Percentiles rank a stretch among this genome's conserved stretches.
These are phyloP conservation scores for Gloeostereum incarnatum DNA, from an alignment of 768 basidiomycete genomes.

Conservation along the genomic window DNA sequence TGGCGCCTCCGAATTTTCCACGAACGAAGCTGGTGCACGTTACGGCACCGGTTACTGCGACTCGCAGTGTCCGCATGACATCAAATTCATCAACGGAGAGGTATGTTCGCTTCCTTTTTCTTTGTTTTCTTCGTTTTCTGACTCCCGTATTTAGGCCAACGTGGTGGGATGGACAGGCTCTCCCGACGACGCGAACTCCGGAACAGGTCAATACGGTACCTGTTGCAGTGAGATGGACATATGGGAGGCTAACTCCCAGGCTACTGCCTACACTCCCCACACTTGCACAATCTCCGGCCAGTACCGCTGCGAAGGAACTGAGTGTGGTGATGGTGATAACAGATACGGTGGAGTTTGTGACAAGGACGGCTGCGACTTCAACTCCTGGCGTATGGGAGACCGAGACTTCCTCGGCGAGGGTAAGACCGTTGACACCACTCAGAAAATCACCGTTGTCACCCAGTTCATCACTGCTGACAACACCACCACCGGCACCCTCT, in stretches of 20 bases:
- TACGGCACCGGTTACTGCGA: slow-evolving; percentile 28
- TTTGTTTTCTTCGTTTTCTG: not conserved
- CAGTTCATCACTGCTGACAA: slow-evolving; percentile 43
- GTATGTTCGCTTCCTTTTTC: slow-evolving; percentile 17
- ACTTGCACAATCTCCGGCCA: slow-evolving; percentile 31
- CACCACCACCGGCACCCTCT: slow-evolving; percentile 35
- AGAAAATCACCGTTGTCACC: slow-evolving; percentile 47
- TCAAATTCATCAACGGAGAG: slow-evolving; percentile 52
- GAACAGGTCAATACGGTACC: slow-evolving; percentile 34
- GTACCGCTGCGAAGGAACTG: slow-evolving; percentile 30
- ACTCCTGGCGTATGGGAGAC: slow-evolving; percentile 48
- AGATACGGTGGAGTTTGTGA: slow-evolving; percentile 40
- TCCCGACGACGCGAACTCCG: slow-evolving; percentile 32
- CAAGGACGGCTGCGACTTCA: slow-evolving; percentile 52
- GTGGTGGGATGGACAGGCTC: slow-evolving; percentile 28
- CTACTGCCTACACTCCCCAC: slow-evolving; percentile 46
- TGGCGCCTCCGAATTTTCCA: slow-evolving; percentile 35
- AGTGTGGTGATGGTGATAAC: slow-evolving; percentile 24
- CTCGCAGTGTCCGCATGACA: slow-evolving; percentile 44
- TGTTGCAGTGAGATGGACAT: slow-evolving; percentile 56
- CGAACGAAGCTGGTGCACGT: slow-evolving; percentile 47
- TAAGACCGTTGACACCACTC: slow-evolving; percentile 38
- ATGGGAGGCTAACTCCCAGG: slow-evolving; percentile 47
- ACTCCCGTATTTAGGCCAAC: slow-evolving; percentile 29
- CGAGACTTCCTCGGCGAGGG: slow-evolving; percentile 37